Conservation (phyloP, 2,329 filamentous ascomycete species). For the Aspergillus carbonarius region DNA sequence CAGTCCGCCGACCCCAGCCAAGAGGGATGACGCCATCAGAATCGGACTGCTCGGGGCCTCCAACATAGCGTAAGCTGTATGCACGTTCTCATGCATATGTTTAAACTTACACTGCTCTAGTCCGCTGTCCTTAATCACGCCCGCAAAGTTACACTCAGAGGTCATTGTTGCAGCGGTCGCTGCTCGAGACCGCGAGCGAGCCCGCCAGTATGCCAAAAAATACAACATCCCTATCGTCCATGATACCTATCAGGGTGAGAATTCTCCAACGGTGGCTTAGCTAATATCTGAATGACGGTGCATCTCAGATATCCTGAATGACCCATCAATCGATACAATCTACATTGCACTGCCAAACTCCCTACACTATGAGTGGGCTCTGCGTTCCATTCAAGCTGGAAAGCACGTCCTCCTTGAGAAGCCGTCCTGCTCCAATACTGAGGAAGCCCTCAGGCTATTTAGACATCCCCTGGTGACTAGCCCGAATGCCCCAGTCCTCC, state of each 20-base stretch:
- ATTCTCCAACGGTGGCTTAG: not conserved
- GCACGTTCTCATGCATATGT: not conserved
- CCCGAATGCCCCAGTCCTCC: constrained; percentile 45
- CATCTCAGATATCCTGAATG: constrained; percentile 31
- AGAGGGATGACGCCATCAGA: constrained; percentile 17
- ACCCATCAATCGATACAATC: constrained; percentile 30
- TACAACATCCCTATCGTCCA: constrained; percentile 48
- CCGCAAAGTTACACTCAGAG: constrained; percentile 55
- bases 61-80: constrained; percentile 18
- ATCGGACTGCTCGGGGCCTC: constrained; percentile 23
- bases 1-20: constrained; percentile 1
- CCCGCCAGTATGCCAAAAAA: constrained; percentile 51
- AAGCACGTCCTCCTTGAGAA: constrained; percentile 61
- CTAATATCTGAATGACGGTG: not conserved
- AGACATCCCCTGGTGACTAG: constrained; percentile 28
- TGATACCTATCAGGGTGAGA: constrained; percentile 45
- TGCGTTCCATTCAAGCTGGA: constrained; percentile 48
- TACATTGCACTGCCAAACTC: constrained; percentile 52
- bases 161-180: constrained; percentile 56
- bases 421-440: constrained; percentile 48
- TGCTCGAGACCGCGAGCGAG: constrained; percentile 50
- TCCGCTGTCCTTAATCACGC: constrained; percentile 36
- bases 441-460: constrained; percentile 50
- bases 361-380: constrained; percentile 48
- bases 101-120: constrained; percentile 3